These are phyloP conservation scores for Fomitopsis pulvina DNA, from an alignment of 768 basidiomycete genomes.

Conservation along the genomic window DNA sequence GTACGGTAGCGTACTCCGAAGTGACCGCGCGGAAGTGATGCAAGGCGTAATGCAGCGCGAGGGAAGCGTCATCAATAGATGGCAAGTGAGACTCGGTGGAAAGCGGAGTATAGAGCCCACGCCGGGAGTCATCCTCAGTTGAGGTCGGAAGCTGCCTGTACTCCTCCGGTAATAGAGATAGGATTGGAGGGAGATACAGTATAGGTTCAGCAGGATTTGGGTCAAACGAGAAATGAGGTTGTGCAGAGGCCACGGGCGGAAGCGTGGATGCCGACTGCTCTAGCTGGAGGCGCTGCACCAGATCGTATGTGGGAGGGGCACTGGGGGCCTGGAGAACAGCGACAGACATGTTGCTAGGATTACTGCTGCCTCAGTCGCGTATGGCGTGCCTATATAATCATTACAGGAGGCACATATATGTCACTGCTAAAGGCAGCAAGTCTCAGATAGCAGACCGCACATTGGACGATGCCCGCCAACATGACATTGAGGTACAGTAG, in stretches of 20 bases:
- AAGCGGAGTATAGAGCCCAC: constrained; percentile 29
- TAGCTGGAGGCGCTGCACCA: neutral
- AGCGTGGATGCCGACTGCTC: neutral
- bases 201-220: constrained; percentile 30
- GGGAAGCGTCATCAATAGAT: constrained; percentile 75
- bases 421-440: too few relatives aligned
- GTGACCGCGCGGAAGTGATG: constrained; percentile 65
- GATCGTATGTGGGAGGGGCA: neutral
- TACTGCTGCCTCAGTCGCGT: neutral
- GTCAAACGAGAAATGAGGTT: neutral
- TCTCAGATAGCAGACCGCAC: neutral
- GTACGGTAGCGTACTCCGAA: constrained; percentile 50
- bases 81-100: constrained; percentile 74
- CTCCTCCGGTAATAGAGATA: constrained; percentile 63
- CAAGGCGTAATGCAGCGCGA: constrained; percentile 81
- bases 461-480: neutral
- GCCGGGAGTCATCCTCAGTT: constrained; percentile 16
- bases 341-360: neutral
- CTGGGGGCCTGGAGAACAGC: neutral
- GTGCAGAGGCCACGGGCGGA: neutral
- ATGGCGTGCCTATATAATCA: neutral
- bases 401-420: too few relatives aligned
- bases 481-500: neutral
- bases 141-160: constrained; percentile 20
- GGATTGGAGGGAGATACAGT: constrained; percentile 78